Evolutionary conservation across 345 rosid species (phyloP).

Genomic region (Lenwebbia sp.): DNA sequence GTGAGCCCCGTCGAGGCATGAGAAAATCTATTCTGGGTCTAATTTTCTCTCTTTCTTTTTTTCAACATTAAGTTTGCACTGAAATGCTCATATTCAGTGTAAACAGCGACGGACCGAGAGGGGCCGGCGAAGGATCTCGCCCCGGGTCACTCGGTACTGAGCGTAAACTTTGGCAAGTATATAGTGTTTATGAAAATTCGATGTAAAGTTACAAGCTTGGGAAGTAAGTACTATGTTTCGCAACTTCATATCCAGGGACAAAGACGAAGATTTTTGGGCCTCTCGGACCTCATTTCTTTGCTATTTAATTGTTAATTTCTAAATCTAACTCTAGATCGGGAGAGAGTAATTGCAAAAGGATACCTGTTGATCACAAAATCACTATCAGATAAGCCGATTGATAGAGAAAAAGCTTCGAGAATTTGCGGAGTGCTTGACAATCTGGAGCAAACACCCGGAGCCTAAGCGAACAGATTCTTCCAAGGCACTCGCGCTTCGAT

Average conservation of each 20-base stretch:
- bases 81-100: neutral
- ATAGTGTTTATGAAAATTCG: neutral
- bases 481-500: no score
- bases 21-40: neutral
- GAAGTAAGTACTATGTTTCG: neutral
- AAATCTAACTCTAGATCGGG: no score
- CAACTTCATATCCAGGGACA: neutral
- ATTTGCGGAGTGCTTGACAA: no score
- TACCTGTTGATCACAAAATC: no score
- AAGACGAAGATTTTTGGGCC: neutral
- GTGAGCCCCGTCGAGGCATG: neutral
- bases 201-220: neutral
- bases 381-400: no score
- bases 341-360: no score
- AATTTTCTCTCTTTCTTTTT: neutral
- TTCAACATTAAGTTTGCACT: neutral
- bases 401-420: no score
- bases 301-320: neutral
- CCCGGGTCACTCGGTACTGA: neutral
- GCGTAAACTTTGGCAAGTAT: neutral
- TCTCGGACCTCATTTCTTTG: neutral
- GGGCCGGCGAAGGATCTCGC: neutral
- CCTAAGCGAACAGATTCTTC: no score
- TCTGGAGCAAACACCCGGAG: no score
- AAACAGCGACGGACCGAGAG: neutral